Evolutionary conservation across 148 eudicot genomes (phyloP).

Genomic region (Rhododendron ferrugineum): DNA sequence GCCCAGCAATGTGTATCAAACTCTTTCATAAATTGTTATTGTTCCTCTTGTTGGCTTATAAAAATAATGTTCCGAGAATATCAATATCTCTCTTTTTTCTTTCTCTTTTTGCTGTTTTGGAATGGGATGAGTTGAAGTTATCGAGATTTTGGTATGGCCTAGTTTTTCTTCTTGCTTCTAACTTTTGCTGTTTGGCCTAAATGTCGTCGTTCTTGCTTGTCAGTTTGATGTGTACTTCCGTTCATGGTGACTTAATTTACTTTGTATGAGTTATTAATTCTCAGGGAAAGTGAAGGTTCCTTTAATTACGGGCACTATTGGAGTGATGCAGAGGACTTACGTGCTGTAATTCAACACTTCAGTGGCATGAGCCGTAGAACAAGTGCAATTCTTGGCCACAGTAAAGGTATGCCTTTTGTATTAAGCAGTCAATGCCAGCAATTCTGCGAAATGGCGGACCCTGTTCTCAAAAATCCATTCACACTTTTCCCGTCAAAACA

Average conservation of each 20-base stretch:
- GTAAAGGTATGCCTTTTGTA: conserved; percentile 55
- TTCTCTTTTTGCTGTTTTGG: background rate
- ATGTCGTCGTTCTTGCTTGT: background rate
- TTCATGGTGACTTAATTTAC: background rate
- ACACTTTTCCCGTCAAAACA: background rate
- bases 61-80: background rate
- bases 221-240: background rate
- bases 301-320: conserved; percentile 59
- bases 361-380: conserved; percentile 37
- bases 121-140: background rate
- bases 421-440: background rate
- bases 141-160: background rate
- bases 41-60: background rate
- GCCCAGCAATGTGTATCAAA: background rate
- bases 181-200: background rate
- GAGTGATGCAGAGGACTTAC: conserved; percentile 64
- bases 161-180: background rate
- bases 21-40: background rate
- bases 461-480: background rate
- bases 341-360: conserved; percentile 60
- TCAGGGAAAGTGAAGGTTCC: conserved; percentile 87
- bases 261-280: background rate
- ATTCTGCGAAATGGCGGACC: background rate
- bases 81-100: background rate
- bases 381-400: conserved; percentile 72